Evolutionary conservation across 2,329 filamentous ascomycete species (phyloP), one percentile per base, ranked within the genome.

Genomic region (Clonostachys byssicola): DNA sequence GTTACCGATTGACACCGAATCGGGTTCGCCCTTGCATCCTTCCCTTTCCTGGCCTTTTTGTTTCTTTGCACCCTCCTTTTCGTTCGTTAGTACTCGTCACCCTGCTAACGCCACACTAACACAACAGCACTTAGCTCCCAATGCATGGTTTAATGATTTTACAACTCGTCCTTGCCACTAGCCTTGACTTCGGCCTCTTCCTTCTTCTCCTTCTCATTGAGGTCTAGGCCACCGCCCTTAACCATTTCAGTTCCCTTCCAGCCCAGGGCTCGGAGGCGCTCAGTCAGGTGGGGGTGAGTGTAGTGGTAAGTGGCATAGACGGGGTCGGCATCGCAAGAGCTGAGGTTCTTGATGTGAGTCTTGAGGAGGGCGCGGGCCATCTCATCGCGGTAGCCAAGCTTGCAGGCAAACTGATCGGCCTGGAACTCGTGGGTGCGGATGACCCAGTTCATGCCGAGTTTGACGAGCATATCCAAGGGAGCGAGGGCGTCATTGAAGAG

Each of bases 281-380:
- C 95, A 2, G 92, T 88, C 55, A 99, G 75, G 56, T 97, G 96
- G 1, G 94, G 94, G 71, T 99, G 94, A 20, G 92, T 96, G 78
- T 95, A 96, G 73, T 99, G 92, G 77, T 97, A 99, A 71, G 87
- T 95, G 46, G 94, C 94, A 69, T 95, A 99, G 80, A 96, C 84
- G 88, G 89, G 95, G 71, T 99, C 95, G 30, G 94, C 94, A 60
- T 99, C 94, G 92, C 99, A 97, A 51, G 89, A 95, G 70, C 90
- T 95, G 56, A 99, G 78, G 65, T 99, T 99, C 75, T 97, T 92
- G 61, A 96, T 90, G 72, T 99, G 95, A 45, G 99, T 87, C 75
- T 96, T 96, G 72, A 99, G 91, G 53, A 99, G 81, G 18, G 90
- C 94, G 52, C 83, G 78, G 40, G 92, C 90, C 45, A 99, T 84